These are phyloP conservation scores for Scleroderma citrinum DNA, from an alignment of 768 basidiomycete genomes.

Conservation along the genomic window DNA sequence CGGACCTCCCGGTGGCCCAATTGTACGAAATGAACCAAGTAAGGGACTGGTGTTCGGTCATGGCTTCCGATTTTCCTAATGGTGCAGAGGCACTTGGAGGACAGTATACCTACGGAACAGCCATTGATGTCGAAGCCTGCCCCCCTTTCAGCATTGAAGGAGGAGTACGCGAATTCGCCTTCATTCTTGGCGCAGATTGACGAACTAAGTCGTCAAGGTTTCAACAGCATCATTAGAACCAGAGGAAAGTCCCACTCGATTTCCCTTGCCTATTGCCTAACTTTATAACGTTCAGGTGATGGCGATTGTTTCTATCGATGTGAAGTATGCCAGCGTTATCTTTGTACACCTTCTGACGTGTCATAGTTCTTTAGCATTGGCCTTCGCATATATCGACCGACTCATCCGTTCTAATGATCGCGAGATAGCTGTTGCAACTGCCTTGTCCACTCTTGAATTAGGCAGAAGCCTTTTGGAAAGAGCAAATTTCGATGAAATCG, in stretches of 20 bases:
- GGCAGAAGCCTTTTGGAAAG: constrained; percentile 48
- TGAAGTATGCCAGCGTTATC: constrained; percentile 29
- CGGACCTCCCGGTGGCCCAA: constrained; percentile 26
- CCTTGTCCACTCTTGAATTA: constrained; percentile 25
- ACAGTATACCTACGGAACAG: constrained; percentile 31
- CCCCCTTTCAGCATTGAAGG: constrained; percentile 49
- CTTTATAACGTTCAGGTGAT: constrained; percentile 47
- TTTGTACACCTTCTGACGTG: constrained; percentile 9
- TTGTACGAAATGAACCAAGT: constrained; percentile 40
- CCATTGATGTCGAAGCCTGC: constrained; percentile 52
- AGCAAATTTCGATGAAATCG: constrained; percentile 59
- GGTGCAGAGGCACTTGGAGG: constrained; percentile 35
- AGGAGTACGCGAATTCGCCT: constrained; percentile 58
- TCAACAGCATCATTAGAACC: constrained; percentile 58
- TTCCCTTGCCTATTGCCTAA: neutral
- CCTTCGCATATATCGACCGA: constrained; percentile 75
- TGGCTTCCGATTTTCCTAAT: neutral
- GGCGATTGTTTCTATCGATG: constrained; percentile 93
- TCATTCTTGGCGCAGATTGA: constrained; percentile 72
- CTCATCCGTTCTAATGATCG: constrained; percentile 46
- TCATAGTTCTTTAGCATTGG: constrained; percentile 51
- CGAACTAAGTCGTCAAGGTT: constrained; percentile 59
- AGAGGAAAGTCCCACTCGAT: constrained; percentile 44
- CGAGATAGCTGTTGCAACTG: constrained; percentile 41
- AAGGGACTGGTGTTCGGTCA: constrained; percentile 1